Evolutionary conservation across 352 stramenopile species (phyloP).

Genomic region (Phytopythium mirpurense): DNA sequence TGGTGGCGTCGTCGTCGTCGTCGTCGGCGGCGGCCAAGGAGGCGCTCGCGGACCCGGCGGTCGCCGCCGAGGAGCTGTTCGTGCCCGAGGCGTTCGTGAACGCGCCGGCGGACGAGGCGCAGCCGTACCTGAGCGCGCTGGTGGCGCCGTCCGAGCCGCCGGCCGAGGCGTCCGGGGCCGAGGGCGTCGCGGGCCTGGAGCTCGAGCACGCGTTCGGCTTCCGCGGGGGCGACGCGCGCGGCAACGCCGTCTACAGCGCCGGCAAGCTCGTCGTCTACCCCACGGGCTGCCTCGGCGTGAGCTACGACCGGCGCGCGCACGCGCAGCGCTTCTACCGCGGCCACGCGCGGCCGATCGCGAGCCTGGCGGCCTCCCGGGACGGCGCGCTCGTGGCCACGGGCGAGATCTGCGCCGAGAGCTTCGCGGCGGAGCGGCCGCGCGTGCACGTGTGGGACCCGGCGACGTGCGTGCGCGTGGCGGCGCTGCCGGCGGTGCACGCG

Average conservation of each 20-base stretch:
- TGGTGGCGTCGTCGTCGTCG: neutral
- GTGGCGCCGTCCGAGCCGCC: constrained; percentile 37
- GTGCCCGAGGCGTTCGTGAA: constrained; percentile 57
- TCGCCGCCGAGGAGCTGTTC: constrained; percentile 49
- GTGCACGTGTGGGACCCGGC: constrained; percentile 77
- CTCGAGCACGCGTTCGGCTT: constrained; percentile 69
- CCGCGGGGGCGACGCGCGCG: constrained; percentile 48
- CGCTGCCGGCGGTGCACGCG: constrained; percentile 59
- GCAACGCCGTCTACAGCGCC: constrained; percentile 55
- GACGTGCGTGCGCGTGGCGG: constrained; percentile 35
- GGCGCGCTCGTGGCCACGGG: constrained; percentile 63
- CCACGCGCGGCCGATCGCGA: constrained; percentile 57
- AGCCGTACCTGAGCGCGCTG: constrained; percentile 61
- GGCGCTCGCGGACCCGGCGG: constrained; percentile 30
- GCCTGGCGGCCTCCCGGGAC: constrained; percentile 34
- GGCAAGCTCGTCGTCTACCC: constrained; percentile 62
- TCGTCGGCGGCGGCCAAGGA: constrained; percentile 10
- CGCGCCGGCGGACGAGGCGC: constrained; percentile 36
- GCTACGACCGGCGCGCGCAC: constrained; percentile 73
- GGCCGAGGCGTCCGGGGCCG: constrained; percentile 26
- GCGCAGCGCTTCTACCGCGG: constrained; percentile 57
- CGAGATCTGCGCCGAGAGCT: constrained; percentile 58
- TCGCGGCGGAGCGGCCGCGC: constrained; percentile 45
- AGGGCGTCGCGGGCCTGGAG: constrained; percentile 34
- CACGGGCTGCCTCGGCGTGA: constrained; percentile 53